Evolutionary conservation across 768 basidiomycete genomes (phyloP), one percentile per base, ranked within the genome.

Genomic region (Naganishia kalamii): DNA sequence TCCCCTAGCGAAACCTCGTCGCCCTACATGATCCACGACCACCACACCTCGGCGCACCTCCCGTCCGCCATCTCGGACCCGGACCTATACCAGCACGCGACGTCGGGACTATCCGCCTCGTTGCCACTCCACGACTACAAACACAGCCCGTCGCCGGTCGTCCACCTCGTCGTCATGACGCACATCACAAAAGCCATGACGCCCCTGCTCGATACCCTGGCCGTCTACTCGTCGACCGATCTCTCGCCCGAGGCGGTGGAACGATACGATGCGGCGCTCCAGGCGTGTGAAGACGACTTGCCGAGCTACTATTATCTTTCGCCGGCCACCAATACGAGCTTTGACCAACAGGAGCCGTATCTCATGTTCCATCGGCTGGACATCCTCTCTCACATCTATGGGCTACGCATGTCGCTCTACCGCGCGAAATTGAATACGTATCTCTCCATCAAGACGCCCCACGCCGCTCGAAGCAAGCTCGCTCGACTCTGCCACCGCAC

Each of bases 21-120:
- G 61, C 74, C 74, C 25, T 75, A 75, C 60, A 73, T 70, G 25
- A 72, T 73, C 48, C 60, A 71, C 40, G 72, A 75, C 49, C 68
- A 66, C 19, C 72, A 75, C 49, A 71, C 70, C 40, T 70, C 71
- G 37, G 68, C 71, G 25, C 68, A 69, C 35, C 60, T 72, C 1
- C 72, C 74, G 3, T 73, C 74, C 4, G 69, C 70, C 5, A 70
- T 72, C 30, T 68, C 72, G 0, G 72, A 73, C 54, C 30, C 61
- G 11, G 72, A 73, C 7, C 62, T 75, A 7, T 72, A 71, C 59
- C 61, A 68, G 62, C 46, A 70, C 27, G 64, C 70, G 7, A 60
- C 68, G 5, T 8, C 43, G 8, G 69, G 44, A 7, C 3, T 66
- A 4, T 49, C 68, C 15, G 54, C 49, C 11, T 49, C 68, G 23